Evolutionary conservation across 2,329 filamentous ascomycete genomes (phyloP).

Genomic region (Pseudocercospora vitis): DNA sequence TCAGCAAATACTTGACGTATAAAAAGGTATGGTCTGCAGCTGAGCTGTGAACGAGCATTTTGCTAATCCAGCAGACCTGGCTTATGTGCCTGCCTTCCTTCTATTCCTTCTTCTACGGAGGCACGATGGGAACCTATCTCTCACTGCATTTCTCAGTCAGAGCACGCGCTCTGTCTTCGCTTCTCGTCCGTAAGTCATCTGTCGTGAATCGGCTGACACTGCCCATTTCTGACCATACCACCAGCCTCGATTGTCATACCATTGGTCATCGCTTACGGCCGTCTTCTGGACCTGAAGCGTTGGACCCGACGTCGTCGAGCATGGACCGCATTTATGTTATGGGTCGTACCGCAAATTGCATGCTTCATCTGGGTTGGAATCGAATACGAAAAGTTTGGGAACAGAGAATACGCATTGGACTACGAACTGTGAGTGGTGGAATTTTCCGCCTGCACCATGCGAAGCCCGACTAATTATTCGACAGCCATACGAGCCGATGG

Average conservation of each 20-base stretch:
- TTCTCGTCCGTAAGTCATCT: slow-evolving; percentile 37
- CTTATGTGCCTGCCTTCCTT: slow-evolving; percentile 40
- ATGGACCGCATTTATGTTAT: slow-evolving; percentile 34
- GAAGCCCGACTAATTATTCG: neutral
- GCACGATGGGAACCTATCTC: slow-evolving; percentile 41
- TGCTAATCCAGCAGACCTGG: slow-evolving; percentile 32
- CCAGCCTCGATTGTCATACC: slow-evolving; percentile 27
- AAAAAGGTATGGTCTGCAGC: slow-evolving; percentile 30
- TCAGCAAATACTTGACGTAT: slow-evolving; percentile 27
- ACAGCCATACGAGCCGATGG: slow-evolving; percentile 21
- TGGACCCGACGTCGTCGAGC: slow-evolving; percentile 36
- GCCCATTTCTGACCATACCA: slow-evolving; percentile 6
- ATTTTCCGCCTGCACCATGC: neutral
- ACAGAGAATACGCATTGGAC: slow-evolving; percentile 16
- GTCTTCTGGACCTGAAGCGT: slow-evolving; percentile 32
- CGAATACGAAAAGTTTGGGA: slow-evolving; percentile 21
- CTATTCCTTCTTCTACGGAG: slow-evolving; percentile 45
- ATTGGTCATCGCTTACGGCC: slow-evolving; percentile 27
- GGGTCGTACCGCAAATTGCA: slow-evolving; percentile 34
- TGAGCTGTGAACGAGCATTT: neutral
- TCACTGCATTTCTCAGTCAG: slow-evolving; percentile 39
- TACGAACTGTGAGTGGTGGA: slow-evolving; percentile 22
- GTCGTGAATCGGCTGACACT: too few relatives aligned
- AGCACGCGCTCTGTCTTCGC: slow-evolving; percentile 37
- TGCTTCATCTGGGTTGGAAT: slow-evolving; percentile 39